Percentiles rank a stretch among this genome's conserved stretches.
Conservation (phyloP, 1,284 basidiomycete genomes). For the Gymnopus androsaceus region DNA sequence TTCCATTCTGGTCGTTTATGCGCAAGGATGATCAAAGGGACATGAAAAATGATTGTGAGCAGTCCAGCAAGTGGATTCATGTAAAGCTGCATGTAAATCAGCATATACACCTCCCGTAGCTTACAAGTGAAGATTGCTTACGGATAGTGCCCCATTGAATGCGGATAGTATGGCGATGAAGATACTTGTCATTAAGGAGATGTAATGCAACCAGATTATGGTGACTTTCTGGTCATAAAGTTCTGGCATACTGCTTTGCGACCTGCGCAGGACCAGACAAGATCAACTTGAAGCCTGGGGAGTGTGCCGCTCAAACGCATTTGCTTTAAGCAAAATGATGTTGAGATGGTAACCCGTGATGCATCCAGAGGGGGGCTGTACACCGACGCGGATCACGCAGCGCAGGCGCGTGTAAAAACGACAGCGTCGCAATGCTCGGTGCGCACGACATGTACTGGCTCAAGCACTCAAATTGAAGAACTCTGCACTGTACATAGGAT, state of each 20-base stretch:
- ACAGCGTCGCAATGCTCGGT: too few relatives aligned
- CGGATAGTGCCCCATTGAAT: conserved; percentile 8
- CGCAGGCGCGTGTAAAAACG: too few relatives aligned
- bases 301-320: background rate
- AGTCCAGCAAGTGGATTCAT: conserved; percentile 7
- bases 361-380: background rate
- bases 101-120: background rate
- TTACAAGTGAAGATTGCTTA: background rate
- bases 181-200: conserved; percentile 5
- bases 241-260: conserved; percentile 6
- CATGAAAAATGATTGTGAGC: conserved; percentile 5
- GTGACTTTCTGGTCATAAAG: background rate
- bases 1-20: background rate
- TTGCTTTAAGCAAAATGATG: background rate
- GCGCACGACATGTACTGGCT: too few relatives aligned
- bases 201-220: background rate
- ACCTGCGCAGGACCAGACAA: conserved; percentile 4
- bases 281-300: conserved; percentile 1
- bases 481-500: too few relatives aligned
- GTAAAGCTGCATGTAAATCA: conserved; percentile 3
- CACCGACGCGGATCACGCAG: too few relatives aligned
- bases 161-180: conserved; percentile 3
- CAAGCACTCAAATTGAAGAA: too few relatives aligned
- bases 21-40: background rate
- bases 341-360: conserved; percentile 1